Evolutionary conservation across 495 filamentous ascomycete genomes (phyloP), one percentile per base, ranked within the genome.

Genomic region (Corynascus novoguineensis): DNA sequence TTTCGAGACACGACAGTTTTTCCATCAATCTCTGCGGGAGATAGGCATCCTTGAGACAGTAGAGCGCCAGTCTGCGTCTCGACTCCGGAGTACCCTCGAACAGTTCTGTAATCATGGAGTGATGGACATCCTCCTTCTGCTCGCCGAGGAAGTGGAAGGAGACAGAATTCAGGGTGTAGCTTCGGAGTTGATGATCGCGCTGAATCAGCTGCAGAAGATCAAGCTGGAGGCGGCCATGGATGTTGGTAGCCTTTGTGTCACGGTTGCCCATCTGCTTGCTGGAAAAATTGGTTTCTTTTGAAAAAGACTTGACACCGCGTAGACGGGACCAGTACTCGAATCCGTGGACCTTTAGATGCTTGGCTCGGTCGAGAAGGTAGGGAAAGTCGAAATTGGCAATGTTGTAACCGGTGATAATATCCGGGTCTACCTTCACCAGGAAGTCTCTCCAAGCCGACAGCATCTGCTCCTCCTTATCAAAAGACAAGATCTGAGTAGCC

Each of bases 261-360:
- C 93, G 87, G 67, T 89, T 97, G 37, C 93, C 93, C 89, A 99
- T 96, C 71, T 99, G 93, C 72, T 99, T 99, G 76, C 92, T 97
- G 3, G 88, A 92, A 66, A 99, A 89, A 62, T 88, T 97, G 4
- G 87, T 80, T 1, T 89, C 82, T 59, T 83, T 95, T 1, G 83
- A 73, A 14, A 81, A 72, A 1, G 92, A 90, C 60, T 70, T 78
- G 8, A 81, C 76, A 14, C n/a, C n/a, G n/a, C 74, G 82, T 38
- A 76, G 69, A 58, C 93, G 79, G 1, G 92, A 87, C 89, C 88
- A 96, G 71, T 83, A 90, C 2, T 92, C 85, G 59, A 99, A 99
- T 0, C 74, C 73, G 0, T 55, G 60, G 49, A 85, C 83, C 55
- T 91, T 92, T 11, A 99, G 75, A 64, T 95, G 83, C 55, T 83